Conservation (phyloP, 352 stramenopile genomes). For the Globisporangium yorkense region DNA sequence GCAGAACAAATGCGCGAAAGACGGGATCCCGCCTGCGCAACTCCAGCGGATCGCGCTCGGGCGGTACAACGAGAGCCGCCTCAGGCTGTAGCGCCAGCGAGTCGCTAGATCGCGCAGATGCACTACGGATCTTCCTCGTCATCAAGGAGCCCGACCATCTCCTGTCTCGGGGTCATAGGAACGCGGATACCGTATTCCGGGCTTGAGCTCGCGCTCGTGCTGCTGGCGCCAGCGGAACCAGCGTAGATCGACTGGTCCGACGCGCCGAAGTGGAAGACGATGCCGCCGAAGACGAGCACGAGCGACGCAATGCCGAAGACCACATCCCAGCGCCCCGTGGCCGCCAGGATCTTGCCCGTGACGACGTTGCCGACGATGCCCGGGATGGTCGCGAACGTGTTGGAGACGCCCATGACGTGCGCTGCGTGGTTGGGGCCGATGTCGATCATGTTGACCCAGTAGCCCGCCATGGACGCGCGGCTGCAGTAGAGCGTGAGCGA, state of each 20-base stretch:
- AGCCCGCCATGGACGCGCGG: conserved; percentile 69
- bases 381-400: conserved; percentile 80
- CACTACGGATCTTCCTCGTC: conserved; percentile 6
- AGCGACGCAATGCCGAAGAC: conserved; percentile 76
- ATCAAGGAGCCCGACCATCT: conserved; percentile 43
- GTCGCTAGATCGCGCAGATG: not conserved
- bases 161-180: conserved; percentile 30
- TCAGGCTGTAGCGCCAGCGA: conserved; percentile 3
- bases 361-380: conserved; percentile 84
- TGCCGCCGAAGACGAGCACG: conserved; percentile 61
- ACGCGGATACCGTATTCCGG: conserved; percentile 23
- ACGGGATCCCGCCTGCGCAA: conserved; percentile 41
- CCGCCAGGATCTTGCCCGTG: conserved; percentile 71
- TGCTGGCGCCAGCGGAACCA: conserved; percentile 11
- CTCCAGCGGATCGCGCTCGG: conserved; percentile 62
- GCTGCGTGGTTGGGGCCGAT: conserved; percentile 72
- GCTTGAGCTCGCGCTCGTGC: conserved; percentile 19
- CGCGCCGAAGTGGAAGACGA: conserved; percentile 71
- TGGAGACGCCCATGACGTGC: conserved; percentile 85
- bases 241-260: conserved; percentile 76
- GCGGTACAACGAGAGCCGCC: conserved; percentile 44
- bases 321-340: conserved; percentile 70
- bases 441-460: conserved; percentile 91
- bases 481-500: conserved; percentile 75
- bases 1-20: conserved; percentile 41